These are phyloP conservation scores for Ascocoryne sarcoides DNA, from an alignment of 2,329 filamentous ascomycete species.

Conservation along the genomic window DNA sequence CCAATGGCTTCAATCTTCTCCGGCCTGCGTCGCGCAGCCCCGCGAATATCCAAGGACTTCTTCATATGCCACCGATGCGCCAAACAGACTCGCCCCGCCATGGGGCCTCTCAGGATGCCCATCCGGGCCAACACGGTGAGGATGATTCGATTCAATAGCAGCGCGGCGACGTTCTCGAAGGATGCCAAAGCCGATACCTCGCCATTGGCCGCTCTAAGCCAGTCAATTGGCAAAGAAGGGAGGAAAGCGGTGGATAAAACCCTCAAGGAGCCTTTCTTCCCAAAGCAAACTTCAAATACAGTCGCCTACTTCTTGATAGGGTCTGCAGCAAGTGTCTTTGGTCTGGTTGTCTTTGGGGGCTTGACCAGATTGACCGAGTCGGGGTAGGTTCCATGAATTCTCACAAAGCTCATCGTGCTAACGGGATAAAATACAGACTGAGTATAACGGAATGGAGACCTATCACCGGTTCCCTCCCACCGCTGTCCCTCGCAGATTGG, in stretches of 20 bases:
- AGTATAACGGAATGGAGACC: conserved; percentile 99
- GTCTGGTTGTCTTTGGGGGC: conserved; percentile 91
- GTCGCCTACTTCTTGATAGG: conserved; percentile 91
- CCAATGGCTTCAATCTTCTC: conserved; percentile 28
- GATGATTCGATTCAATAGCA: conserved; percentile 27
- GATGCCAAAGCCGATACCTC: conserved; percentile 9
- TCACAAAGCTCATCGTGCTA: not conserved
- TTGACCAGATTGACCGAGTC: conserved; percentile 92
- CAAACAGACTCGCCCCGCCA: conserved; percentile 11
- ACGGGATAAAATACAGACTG: conserved; percentile 44
- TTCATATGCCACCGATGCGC: conserved; percentile 27
- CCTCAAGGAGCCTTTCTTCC: conserved; percentile 20
- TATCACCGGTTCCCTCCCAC: conserved; percentile 85
- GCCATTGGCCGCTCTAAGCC: conserved; percentile 18
- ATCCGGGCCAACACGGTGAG: conserved; percentile 15
- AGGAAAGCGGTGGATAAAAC: conserved; percentile 4
- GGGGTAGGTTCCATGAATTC: conserved; percentile 51
- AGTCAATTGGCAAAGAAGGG: conserved; percentile 14
- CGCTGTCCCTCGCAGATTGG: conserved; percentile 73
- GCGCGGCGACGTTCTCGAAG: conserved; percentile 11
- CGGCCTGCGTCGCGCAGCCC: conserved; percentile 22
- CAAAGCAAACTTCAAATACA: conserved; percentile 57
- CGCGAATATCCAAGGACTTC: conserved; percentile 23
- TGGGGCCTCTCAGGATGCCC: conserved; percentile 11
- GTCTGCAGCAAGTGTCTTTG: conserved; percentile 89